phyloP scores from a whole-genome alignment of 176 grass and related monocot genomes.

The Coix lacrymajobi region DNA sequence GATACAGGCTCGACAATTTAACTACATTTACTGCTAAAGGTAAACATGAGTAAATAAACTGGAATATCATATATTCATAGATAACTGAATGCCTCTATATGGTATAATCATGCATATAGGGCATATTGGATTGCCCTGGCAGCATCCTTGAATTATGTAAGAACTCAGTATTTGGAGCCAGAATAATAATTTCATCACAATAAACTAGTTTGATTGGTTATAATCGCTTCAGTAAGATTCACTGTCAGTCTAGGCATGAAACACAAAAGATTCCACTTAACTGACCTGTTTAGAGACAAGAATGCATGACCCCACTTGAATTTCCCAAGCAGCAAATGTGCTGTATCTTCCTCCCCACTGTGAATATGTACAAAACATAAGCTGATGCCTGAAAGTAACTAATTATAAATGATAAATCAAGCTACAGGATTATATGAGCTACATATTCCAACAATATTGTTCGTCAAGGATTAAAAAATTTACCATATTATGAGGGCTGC shows the following conservation, averaged over 20 bases:
- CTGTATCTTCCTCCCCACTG: conserved; percentile 81
- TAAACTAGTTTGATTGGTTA: not conserved
- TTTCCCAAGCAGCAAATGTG: conserved; percentile 66
- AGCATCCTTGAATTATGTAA: not conserved
- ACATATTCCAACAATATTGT: not conserved
- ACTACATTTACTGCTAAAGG: not conserved
- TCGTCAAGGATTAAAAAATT: not conserved
- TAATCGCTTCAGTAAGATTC: not conserved
- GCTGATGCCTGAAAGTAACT: not conserved
- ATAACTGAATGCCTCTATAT: not conserved
- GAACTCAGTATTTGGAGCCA: not conserved
- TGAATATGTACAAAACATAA: conserved; percentile 29
- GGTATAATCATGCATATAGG: not conserved
- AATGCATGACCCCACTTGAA: conserved; percentile 98
- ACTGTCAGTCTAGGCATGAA: not conserved
- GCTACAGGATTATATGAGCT: not conserved
- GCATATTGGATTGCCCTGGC: not conserved
- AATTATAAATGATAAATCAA: not conserved
- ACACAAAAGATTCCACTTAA: not conserved
- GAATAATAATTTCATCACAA: not conserved
- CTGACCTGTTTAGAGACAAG: conserved; percentile 90
- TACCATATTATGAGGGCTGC: conserved; percentile 99
- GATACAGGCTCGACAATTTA: not conserved
- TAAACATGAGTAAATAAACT: not conserved
- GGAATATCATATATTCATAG: not conserved